phyloP scores from a whole-genome alignment of 2,329 filamentous ascomycete genomes.

The Pseudogymnoascus sp. region DNA sequence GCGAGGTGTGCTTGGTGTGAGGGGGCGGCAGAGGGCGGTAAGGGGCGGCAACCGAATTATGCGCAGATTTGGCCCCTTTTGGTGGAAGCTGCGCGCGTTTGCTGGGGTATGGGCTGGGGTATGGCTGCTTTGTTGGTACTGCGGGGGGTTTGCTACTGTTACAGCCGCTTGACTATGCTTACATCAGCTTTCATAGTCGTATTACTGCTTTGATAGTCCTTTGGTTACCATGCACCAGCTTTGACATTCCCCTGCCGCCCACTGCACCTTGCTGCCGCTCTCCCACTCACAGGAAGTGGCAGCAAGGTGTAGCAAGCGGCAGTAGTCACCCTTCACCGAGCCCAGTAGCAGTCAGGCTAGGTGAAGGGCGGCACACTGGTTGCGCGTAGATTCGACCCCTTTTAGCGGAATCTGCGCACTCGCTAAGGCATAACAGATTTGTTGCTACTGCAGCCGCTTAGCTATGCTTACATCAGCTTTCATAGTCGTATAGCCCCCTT shows the following conservation, averaged over 20 bases:
- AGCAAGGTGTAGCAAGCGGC: background rate
- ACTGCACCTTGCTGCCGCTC: too few species aligned
- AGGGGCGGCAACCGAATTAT: background rate
- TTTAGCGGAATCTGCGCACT: too few species aligned
- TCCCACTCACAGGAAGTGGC: too few species aligned
- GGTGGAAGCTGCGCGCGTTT: background rate
- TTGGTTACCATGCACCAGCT: background rate
- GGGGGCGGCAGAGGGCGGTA: background rate
- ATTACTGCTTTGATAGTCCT: too few species aligned
- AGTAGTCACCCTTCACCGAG: background rate
- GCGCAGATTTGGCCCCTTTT: background rate
- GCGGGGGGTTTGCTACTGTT: too few species aligned
- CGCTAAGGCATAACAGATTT: too few species aligned
- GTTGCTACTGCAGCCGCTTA: too few species aligned
- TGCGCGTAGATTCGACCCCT: too few species aligned
- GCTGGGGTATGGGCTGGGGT: background rate
- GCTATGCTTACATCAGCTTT: too few species aligned
- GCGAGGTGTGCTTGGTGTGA: background rate
- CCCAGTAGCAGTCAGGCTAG: background rate
- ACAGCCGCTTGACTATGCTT: background rate
- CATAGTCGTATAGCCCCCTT: too few species aligned
- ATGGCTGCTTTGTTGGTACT: background rate
- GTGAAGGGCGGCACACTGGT: background rate
- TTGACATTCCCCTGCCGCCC: background rate
- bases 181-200: background rate